Evolutionary conservation across 805 yeast species (phyloP), one percentile per base, ranked within the genome.

Genomic region (Suhomyces emberorum): DNA sequence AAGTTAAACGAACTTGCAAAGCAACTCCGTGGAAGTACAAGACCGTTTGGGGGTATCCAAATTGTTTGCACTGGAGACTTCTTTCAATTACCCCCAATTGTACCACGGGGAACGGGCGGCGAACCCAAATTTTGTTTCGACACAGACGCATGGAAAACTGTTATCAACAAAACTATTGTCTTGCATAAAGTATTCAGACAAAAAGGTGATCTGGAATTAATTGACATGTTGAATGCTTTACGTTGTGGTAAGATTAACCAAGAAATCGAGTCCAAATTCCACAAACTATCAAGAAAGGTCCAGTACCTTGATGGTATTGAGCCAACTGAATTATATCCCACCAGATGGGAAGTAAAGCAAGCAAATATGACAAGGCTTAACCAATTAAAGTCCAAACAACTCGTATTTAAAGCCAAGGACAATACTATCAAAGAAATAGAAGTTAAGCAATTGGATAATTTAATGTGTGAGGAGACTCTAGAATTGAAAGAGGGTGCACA

Each of bases 41-140:
- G 45, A 32, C 96, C 97, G 0, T 93, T 93, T 69, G 98, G 98
- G 4, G 98, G 98, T 0, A 81, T 93, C 29, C 98, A 93, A 52
- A 48, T 93, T 11, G 77, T 93, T 9, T 61, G 89, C 23, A 83
- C 95, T 3, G 98, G 98, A n/a, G 98, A 93, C 61, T 89, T 91
- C 55, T 89, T 83, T 59, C 98, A 93, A 62, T 69, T 93, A 29
- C 98, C 98, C 1, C 98, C 98, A 0, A 95, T 93, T 5, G 65
- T 72, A 8, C 69, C 69, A 15, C 68, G 63, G 28, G 60, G 55
- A 15, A 53, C 53, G 12, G 59, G 58, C 0, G 51, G 52, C 17
- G 52, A 43, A 27, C 60, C 64, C 2, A 55, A 54, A 21, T 93
- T 83, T 54, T 83, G 95, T 41, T 93, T 93, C 52, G 84, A 88